phyloP scores from a whole-genome alignment of 305 asterid species.

The Fraxinus latifolia region DNA sequence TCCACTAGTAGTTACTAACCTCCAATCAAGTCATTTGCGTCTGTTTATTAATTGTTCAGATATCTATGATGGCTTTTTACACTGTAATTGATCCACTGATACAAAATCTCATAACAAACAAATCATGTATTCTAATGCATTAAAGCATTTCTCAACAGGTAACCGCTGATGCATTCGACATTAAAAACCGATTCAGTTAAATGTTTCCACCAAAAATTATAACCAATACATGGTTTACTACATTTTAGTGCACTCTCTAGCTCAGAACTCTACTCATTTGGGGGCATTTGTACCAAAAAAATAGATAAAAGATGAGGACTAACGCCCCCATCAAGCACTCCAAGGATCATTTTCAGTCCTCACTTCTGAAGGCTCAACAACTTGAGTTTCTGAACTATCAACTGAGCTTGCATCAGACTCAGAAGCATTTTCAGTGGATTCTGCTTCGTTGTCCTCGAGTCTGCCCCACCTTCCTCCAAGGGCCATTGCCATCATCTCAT shows the following conservation, averaged over 20 bases:
- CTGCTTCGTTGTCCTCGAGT: slow-evolving; percentile 48
- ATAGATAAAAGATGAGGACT: background rate
- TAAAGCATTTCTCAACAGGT: background rate
- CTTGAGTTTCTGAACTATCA: slow-evolving; percentile 43
- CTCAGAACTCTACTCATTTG: background rate
- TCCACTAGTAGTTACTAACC: background rate
- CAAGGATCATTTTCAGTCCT: slow-evolving; percentile 73
- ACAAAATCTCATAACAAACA: background rate
- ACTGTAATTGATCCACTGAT: too few relatives aligned
- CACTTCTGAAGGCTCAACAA: slow-evolving; percentile 81
- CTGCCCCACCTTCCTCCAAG: slow-evolving; percentile 99
- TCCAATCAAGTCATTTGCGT: background rate
- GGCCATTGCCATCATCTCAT: slow-evolving; percentile 98
- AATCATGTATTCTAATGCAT: background rate
- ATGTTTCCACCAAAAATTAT: background rate
- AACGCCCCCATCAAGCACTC: slow-evolving; percentile 33
- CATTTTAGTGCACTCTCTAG: background rate
- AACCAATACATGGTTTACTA: background rate
- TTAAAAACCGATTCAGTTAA: background rate
- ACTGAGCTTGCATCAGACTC: slow-evolving; percentile 29
- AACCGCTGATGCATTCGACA: background rate
- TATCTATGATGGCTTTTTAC: background rate
- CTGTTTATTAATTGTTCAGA: background rate
- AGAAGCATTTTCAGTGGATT: slow-evolving; percentile 17
- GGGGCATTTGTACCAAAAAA: slow-evolving; percentile 6